Evolutionary conservation across 1,139 yeast species (phyloP), one percentile per base, ranked within the genome.

Genomic region (Candida glucosophila): DNA sequence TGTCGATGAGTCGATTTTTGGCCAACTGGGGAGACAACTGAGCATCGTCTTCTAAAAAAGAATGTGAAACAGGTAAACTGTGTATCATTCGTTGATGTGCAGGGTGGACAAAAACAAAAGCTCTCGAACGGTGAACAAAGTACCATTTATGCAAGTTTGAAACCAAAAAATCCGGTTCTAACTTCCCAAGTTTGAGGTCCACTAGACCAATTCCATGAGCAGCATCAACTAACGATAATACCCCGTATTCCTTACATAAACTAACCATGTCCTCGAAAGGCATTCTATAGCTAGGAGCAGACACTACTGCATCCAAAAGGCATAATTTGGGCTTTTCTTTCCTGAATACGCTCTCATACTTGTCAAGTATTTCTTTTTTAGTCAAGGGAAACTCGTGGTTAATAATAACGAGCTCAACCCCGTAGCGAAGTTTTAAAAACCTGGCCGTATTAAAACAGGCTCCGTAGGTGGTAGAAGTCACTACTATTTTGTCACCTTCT

Each of bases 81-180:
- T 76, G 78, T 29, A 78, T 53, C n/a, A 41, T 30, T 2, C 48
- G 41, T 31, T 75, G 83, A 40, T 65, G 68, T 30, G 58, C 52
- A 5, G 62, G 59, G 32, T 67, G 64, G 5, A 72, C 80, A 39
- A 77, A 77, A 23, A 79, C 45, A 15, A 75, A 53, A 1, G 82
- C 79, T 36, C 68, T 62, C 1, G 75, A 70, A 24, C 73, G 55
- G 4, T 85, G 82, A 14, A 64, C 61, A 35, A 45, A 73, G 24
- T 61, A 55, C 88, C 88, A 78, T 43, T 79, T 79, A 56, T 79
- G 88, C 18, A 77, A 53, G 40, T 78, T 79, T 20, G 78, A 53
- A 10, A 68, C 63, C 40, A 64, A 67, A 43, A 75, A 78, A 41
- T 77, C 86, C 0, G 86, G 83, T 26, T 59, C 44, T 10, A 69